Base-by-base conservation (phyloP, 345 rosid genomes). In the Ceriops zippeliana region DNA sequence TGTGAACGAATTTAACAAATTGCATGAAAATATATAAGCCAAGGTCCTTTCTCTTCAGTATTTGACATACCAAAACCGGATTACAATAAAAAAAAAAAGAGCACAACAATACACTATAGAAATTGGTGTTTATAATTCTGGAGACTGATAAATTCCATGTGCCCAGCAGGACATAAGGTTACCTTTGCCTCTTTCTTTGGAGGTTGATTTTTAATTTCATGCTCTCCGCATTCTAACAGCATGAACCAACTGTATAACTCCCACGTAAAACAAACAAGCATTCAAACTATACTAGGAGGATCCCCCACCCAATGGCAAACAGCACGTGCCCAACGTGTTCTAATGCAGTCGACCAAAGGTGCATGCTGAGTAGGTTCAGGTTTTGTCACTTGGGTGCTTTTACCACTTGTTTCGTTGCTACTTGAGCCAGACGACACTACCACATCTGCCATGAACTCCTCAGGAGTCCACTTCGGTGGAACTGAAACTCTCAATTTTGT, bases 401-500 rank as follows among this genome's bases (percentile, higher is more conserved):
- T 86, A 35, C 81, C 78, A 42, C 69, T 61, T 3, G 81, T 72
- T 64, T 73, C 85, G 17, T 69, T 68, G 58, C 75, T 79, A 21
- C 67, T 78, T 21, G 90, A 68, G 61, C 75, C 75, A 56, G 89
- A 82, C 5, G 93, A 67, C 68, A 80, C 70, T 0, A 56, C 75
- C 53, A 81, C 87, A 63, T 85, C 86, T 1, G 96, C 73, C 96
- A 92, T 80, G 86, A 85, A 96, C 77, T 96, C 99, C 81, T 92
- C 97, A 0, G 93, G 97, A 28, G 95, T 96, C 99, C 99, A 96
- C 74, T 93, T 86, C n/a, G 99, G 99, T 30, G 99, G 99, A 67
- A 90, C 99, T 38, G 97, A 85, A 64, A 96, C 99, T 78, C 75
- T 89, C 67, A 96, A 75, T 71, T 87, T 96, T n/a, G 96, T 89